phyloP scores from a whole-genome alignment of 768 basidiomycete species.

The Podaxis rugospora region DNA sequence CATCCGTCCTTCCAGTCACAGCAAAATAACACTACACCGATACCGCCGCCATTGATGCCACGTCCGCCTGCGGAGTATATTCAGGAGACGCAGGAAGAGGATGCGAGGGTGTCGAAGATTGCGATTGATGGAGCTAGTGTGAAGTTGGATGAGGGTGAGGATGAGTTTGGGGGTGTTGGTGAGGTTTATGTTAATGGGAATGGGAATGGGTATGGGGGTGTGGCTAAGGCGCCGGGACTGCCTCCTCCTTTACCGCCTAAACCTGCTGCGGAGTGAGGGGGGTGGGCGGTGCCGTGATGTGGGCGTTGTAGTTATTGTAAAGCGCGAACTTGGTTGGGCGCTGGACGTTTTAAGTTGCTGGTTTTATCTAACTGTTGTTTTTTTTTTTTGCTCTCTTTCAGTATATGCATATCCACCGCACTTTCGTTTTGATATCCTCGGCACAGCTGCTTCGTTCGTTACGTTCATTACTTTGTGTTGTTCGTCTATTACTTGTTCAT shows the following conservation, averaged over 20 bases:
- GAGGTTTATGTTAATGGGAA: constrained; percentile 7
- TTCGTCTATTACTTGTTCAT: not conserved
- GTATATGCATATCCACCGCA: constrained; percentile 2
- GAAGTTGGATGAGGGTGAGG: constrained; percentile 14
- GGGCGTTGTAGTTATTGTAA: not conserved
- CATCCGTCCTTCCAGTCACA: constrained; percentile 9
- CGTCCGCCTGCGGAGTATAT: constrained; percentile 79
- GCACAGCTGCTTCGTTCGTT: not conserved
- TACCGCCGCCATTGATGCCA: constrained; percentile 71
- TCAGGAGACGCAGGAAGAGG: constrained; percentile 75
- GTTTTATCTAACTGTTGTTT: not conserved
- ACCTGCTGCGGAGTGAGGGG: constrained; percentile 11
- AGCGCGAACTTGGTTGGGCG: not conserved
- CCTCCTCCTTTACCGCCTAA: constrained; percentile 18
- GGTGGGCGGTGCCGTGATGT: not conserved
- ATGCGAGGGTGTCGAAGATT: constrained; percentile 47
- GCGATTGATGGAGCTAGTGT: constrained; percentile 29
- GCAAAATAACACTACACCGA: constrained; percentile 22
- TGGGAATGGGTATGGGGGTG: not conserved
- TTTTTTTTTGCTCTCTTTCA: not conserved
- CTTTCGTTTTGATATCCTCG: constrained; percentile 1
- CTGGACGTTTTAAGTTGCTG: not conserved
- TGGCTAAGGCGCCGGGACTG: constrained; percentile 11
- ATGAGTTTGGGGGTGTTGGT: not conserved
- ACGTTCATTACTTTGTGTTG: not conserved